Base-by-base conservation (phyloP, 2,329 filamentous ascomycete genomes). In the Botrytis pseudocinerea region DNA sequence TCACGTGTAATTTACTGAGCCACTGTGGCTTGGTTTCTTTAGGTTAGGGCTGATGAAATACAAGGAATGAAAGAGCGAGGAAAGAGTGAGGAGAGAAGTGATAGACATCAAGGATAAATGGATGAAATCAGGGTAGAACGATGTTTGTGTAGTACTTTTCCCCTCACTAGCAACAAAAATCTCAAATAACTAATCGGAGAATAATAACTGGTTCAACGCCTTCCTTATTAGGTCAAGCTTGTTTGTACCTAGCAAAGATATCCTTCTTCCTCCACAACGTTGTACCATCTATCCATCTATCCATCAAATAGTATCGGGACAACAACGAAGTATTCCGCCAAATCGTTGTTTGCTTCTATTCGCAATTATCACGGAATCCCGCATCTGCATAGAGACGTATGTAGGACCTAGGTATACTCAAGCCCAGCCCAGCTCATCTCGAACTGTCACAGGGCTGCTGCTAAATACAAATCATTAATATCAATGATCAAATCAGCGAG, bases 1-100 rank as follows among this genome's bases (percentile, higher is more conserved):
- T 0, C 35, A 48, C 9, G 44, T 25, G 6, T 9, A 9, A 9
- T 4, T 0, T 28, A 4, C 1, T 46, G 12, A 48, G 42, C 63
- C 44, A 65, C 63, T 38, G 44, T 65, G 63, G 63, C 44, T 48
- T 57, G 6, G 28, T 65, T 9, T 25, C 25, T n/a, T 8, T 32
- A 6, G 18, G 28, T 62, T 64, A n/a, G 22, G 62, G 62, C 62
- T 46, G n/a, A 9, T 61, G 59, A 61, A 38, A 61, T 38, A 22
- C 9, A 22, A 61, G 32, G 59, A 28, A 35, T n/a, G 22, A 51
- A 51, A 25, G 35, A n/a, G 32, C 25, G 59, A 61, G n/a, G 14
- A 1, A 16, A 3, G 32, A 22, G 59, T 20, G 57, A 60, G 35
- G 59, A 38, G 2, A 16, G 28, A 35, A 61, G 59, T 61, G 59